Conservation (phyloP, 495 filamentous ascomycete species). For the Penicillium cinerascens region DNA sequence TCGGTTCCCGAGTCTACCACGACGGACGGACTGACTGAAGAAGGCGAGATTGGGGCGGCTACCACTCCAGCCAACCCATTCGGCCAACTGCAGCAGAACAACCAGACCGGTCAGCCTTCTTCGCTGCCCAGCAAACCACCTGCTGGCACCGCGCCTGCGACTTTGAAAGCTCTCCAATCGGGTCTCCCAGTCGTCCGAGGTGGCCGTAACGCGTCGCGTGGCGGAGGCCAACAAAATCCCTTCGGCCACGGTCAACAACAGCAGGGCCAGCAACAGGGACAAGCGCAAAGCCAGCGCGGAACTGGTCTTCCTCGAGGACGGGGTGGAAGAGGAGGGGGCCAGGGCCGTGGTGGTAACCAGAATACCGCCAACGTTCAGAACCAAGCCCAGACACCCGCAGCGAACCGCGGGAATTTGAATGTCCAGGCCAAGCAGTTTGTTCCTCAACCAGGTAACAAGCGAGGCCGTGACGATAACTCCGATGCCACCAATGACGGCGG, state of each 20-base stretch:
- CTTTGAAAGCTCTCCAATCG: slow-evolving; percentile 43
- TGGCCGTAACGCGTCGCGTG: slow-evolving; percentile 28
- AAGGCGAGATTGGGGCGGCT: not conserved
- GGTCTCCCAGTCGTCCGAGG: slow-evolving; percentile 48
- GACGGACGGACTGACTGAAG: not conserved
- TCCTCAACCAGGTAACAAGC: slow-evolving; percentile 57
- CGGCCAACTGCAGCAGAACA: slow-evolving; percentile 25
- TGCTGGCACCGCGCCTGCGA: slow-evolving; percentile 32
- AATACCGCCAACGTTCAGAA: slow-evolving; percentile 26
- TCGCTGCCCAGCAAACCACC: slow-evolving; percentile 37
- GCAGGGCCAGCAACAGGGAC: slow-evolving; percentile 13
- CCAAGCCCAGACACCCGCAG: slow-evolving; percentile 33
- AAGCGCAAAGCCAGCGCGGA: slow-evolving; percentile 29
- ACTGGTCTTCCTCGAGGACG: slow-evolving; percentile 45
- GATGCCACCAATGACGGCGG: slow-evolving; percentile 40
- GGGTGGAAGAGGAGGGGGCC: slow-evolving; percentile 37
- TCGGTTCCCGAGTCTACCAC: not conserved
- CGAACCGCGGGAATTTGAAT: slow-evolving; percentile 43
- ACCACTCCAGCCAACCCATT: slow-evolving; percentile 30
- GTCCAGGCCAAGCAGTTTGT: slow-evolving; percentile 58
- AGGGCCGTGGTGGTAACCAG: slow-evolving; percentile 48
- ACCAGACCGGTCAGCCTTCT: slow-evolving; percentile 18
- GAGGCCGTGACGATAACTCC: slow-evolving; percentile 59
- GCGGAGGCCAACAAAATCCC: slow-evolving; percentile 28
- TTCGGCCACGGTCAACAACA: slow-evolving; percentile 29